phyloP scores from a whole-genome alignment of 2,329 filamentous ascomycete species.

The Neonectria magnoliae region DNA sequence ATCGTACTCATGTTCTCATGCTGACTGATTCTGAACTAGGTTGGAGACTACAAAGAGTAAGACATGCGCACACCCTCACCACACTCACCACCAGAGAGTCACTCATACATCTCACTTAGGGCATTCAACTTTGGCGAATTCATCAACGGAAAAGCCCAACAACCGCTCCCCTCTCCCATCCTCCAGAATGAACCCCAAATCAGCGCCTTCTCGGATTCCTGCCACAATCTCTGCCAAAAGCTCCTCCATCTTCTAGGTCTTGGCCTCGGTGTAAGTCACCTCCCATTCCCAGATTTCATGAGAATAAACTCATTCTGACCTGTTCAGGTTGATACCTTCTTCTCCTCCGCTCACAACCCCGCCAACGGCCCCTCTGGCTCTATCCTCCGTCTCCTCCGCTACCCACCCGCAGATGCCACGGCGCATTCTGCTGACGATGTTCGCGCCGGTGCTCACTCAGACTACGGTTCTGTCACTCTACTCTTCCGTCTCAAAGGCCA shows the following conservation, averaged over 20 bases:
- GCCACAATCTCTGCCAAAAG: slow-evolving; percentile 76
- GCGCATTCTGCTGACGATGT: slow-evolving; percentile 67
- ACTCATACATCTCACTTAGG: slow-evolving; percentile 55
- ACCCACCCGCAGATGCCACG: slow-evolving; percentile 65
- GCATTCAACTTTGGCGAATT: slow-evolving; percentile 94
- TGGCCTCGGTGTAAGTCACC: slow-evolving; percentile 70
- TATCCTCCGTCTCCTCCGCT: slow-evolving; percentile 78
- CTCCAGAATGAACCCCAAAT: slow-evolving; percentile 68
- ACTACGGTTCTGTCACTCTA: slow-evolving; percentile 79
- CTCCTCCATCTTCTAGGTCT: slow-evolving; percentile 82
- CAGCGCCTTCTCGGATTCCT: slow-evolving; percentile 73
- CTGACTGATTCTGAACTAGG: slow-evolving; percentile 54
- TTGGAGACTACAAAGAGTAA: slow-evolving; percentile 90
- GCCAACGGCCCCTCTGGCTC: slow-evolving; percentile 60
- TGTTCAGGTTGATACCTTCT: slow-evolving; percentile 61
- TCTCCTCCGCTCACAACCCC: slow-evolving; percentile 61
- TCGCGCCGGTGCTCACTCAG: slow-evolving; percentile 90
- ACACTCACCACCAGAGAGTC: background rate
- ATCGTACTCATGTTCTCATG: background rate
- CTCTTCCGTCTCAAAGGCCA: slow-evolving; percentile 89
- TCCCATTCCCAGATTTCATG: slow-evolving; percentile 2
- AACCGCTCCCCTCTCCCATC: slow-evolving; percentile 78
- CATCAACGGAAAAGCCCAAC: slow-evolving; percentile 72
- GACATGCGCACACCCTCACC: slow-evolving; percentile 27
- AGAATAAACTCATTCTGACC: slow-evolving; percentile 12